Evolutionary conservation across 2,329 filamentous ascomycete genomes (phyloP).

Genomic region (Cadophora gregata): DNA sequence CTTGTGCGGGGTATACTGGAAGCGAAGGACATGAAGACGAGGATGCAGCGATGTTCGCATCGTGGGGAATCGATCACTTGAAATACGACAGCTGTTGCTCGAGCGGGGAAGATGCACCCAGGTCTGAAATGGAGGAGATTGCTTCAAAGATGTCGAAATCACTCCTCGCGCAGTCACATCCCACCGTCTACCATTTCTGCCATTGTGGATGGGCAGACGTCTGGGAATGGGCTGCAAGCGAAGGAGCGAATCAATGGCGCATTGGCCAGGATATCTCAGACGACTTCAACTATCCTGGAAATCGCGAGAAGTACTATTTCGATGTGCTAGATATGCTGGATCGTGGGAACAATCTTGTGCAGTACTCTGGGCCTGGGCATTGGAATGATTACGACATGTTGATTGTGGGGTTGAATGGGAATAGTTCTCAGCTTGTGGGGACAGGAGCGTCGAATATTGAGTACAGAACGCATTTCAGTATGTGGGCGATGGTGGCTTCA

Average conservation of each 20-base stretch:
- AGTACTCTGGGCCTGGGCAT: constrained; percentile 54
- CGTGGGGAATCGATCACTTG: constrained; percentile 64
- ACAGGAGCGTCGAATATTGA: constrained; percentile 40
- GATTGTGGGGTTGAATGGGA: constrained; percentile 36
- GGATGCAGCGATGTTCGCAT: constrained; percentile 62
- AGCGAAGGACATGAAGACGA: constrained; percentile 61
- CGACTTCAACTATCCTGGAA: constrained; percentile 38
- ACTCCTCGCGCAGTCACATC: constrained; percentile 49
- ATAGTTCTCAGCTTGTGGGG: constrained; percentile 50
- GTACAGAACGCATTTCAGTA: constrained; percentile 37
- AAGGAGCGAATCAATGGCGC: constrained; percentile 54
- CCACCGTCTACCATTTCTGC: constrained; percentile 59
- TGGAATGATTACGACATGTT: constrained; percentile 51
- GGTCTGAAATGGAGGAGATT: constrained; percentile 28
- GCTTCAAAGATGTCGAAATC: constrained; percentile 55
- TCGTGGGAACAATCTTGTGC: constrained; percentile 53
- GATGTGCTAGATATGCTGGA: constrained; percentile 52
- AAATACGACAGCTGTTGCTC: constrained; percentile 67
- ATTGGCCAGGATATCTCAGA: constrained; percentile 52
- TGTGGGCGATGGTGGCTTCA: constrained; percentile 37
- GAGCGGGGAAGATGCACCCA: constrained; percentile 52
- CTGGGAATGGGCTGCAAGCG: constrained; percentile 51
- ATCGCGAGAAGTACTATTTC: constrained; percentile 36
- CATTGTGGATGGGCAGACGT: constrained; percentile 51
- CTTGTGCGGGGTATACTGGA: constrained; percentile 47